phyloP scores from a whole-genome alignment of 192 early-diverging fungal species.

The Phycomyces nitens region DNA sequence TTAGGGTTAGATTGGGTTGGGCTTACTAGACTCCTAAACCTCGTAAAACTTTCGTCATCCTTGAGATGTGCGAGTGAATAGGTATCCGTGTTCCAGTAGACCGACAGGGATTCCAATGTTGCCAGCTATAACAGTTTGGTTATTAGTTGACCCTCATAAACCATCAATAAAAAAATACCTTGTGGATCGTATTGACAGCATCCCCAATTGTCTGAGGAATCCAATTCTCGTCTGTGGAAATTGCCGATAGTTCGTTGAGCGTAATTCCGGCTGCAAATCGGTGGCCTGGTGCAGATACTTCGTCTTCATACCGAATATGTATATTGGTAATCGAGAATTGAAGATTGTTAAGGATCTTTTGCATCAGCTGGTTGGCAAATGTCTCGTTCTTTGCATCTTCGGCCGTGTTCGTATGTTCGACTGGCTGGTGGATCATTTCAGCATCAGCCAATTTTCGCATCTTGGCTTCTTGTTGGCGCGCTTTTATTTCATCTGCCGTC shows the following conservation, averaged over 20 bases:
- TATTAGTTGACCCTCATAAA: too few relatives aligned
- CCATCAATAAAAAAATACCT: slow-evolving; percentile 52
- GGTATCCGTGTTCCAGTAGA: slow-evolving; percentile 88
- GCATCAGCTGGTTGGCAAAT: slow-evolving; percentile 83
- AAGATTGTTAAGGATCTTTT: slow-evolving; percentile 95
- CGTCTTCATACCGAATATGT: slow-evolving; percentile 94
- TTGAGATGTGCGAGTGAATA: slow-evolving; percentile 54
- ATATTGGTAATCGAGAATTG: slow-evolving; percentile 95
- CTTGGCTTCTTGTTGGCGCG: slow-evolving; percentile 74
- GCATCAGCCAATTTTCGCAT: slow-evolving; percentile 77
- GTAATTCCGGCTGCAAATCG: slow-evolving; percentile 89
- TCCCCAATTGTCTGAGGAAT: slow-evolving; percentile 75
- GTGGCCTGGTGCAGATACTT: slow-evolving; percentile 67
- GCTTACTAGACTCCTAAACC: neutral
- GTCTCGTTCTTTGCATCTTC: slow-evolving; percentile 64
- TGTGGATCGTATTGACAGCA: slow-evolving; percentile 77
- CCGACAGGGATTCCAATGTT: slow-evolving; percentile 63
- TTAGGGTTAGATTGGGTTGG: neutral
- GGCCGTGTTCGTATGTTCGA: slow-evolving; percentile 21
- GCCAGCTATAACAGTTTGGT: slow-evolving; percentile 54
- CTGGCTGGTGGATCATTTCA: slow-evolving; percentile 49
- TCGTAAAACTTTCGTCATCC: slow-evolving; percentile 28
- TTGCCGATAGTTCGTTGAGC: slow-evolving; percentile 83
- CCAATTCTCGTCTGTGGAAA: slow-evolving; percentile 88
- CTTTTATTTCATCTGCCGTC: slow-evolving; percentile 77